Base-by-base conservation (phyloP, 2,329 filamentous ascomycete species). In the Paecilomyces fulvus region DNA sequence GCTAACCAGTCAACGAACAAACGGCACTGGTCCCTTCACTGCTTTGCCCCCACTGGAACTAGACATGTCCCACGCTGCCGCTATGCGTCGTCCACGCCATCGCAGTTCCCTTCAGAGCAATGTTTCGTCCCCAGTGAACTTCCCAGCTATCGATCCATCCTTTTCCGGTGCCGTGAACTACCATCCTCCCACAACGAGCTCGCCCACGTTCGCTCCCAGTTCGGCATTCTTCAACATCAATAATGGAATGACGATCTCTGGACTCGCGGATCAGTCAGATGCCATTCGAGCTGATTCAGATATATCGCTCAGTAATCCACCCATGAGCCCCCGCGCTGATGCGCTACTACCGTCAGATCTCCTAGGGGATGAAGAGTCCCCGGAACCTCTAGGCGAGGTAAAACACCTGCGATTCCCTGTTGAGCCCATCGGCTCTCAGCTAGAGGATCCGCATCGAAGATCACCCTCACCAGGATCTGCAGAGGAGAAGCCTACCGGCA, bases 311-410 rank as follows among this genome's bases (percentile, higher is more conserved):
- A 79, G 78, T 43, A 83, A 82, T 28, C 82, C 80, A 9, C 81
- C 82, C 11, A 86, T 86, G 82, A 85, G 82, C 64, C 84, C 84
- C 1, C 79, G 81, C 20, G 83, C 83, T 14, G 83, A 83, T 59
- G 79, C 81, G 25, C 69, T 86, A 20, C 70, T 87, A 6, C 84
- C 84, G 3, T 82, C 83, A 1, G 82, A 83, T 63, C 73, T 87
- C 11, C 78, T 84, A 52, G 80, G 80, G 3, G 80, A 83, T 63
- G 81, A 84, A 58, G 73, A 76, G 52, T 72, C 72, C 10, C 64
- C 70, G 6, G 71, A 73, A 52, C 64, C 72, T 43, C 68, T 70
- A 5, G 62, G 65, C 8, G 63, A 67, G 12, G 56, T 67, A 10
- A 60, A 60, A 10, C 66, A 63, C 54, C 58, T 70, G 48, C 65